Evolutionary conservation across 371 early-diverging fungal species (phyloP), one percentile per base, ranked within the genome.

Genomic region (Choanephora cucurbitarum): DNA sequence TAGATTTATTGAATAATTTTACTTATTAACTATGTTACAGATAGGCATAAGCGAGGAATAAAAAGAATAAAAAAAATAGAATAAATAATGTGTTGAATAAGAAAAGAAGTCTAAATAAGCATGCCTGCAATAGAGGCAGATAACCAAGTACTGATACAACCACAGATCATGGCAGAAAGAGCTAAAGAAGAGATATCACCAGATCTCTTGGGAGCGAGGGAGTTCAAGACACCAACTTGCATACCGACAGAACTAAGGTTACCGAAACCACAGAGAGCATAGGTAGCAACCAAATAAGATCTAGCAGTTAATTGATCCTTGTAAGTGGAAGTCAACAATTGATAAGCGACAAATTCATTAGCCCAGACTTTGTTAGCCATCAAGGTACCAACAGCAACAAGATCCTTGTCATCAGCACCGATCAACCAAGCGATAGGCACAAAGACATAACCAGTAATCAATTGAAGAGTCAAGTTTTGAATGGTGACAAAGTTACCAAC

Each of bases 331-430:
- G 75, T 69, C 56, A 86, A 67, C 34, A 62, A 56, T 19, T 57
- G 44, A 67, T 88, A 94, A 14, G 94, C 94, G 21, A 85, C 89
- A 67, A 94, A 91, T 76, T 94, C 94, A 71, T 92, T 94, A 49
- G 85, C 75, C 63, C 92, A 78, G 58, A 90, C 82, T 75, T 94
- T 94, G 55, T 80, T 85, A n/a, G 89, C 92, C 76, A 94, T 72
- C 23, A 92, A 70, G 58, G 83, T 77, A 33, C 88, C 90, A 13
- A 88, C 79, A 13, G 61, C 46, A 11, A 79, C 73, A 34, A 84
- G 60, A 40, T 91, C 82, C 5, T 53, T 21, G 32, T 51, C 49
- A 8, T 86, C 83, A 40, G 90, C 82, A 57, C 94, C 94, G 52
- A 93, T 77, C 62, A 89, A 73, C 88, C 90, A 88, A 18, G 92